Evolutionary conservation across 352 stramenopile genomes (phyloP), one percentile per base, ranked within the genome.

Genomic region (Lagenidium giganteum): DNA sequence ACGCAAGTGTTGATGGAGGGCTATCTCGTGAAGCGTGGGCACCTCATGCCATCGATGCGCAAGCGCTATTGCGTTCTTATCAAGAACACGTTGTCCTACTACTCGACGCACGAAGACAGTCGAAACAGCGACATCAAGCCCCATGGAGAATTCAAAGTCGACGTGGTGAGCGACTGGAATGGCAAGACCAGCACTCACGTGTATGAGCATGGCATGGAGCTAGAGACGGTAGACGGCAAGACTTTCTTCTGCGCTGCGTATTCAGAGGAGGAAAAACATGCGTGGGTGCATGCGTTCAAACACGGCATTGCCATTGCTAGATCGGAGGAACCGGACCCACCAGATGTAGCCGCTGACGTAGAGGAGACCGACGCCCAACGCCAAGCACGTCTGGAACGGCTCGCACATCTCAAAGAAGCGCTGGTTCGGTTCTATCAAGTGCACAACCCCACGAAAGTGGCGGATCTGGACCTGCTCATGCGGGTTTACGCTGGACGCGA

Each of bases 1-100:
- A 14, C 22, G 12, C 13, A 32, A 2, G 54, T 75, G 31, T 38
- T 76, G 16, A 77, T 85, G 57, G 65, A 83, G 24, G 72, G 72
- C 0, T 85, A 85, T 36, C 46, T 85, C 23, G 64, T 72, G 42
- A 83, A 80, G 51, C 70, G 72, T 7, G 70, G 70, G 0, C 70
- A 81, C 50, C 38, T 66, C 34, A 66, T 83, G 24, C 70, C 70
- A 8, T 83, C 72, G 2, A 80, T 85, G 68, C 50, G 67, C 12
- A 82, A 82, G 33, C 63, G 65, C 43, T 85, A 82, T 45, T 82
- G 64, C 18, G 65, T 85, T 13, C 50, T 85, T 0, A 13, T 58
- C 4, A 47, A 57, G 17, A 54, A 67, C 5, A 56, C 54, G 4
- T 41, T 85, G n/a, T 51, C 46, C 26, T 79, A 81, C 42, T 85